Base-by-base conservation (phyloP, 495 filamentous ascomycete genomes). In the Talaromyces wortmannii region DNA sequence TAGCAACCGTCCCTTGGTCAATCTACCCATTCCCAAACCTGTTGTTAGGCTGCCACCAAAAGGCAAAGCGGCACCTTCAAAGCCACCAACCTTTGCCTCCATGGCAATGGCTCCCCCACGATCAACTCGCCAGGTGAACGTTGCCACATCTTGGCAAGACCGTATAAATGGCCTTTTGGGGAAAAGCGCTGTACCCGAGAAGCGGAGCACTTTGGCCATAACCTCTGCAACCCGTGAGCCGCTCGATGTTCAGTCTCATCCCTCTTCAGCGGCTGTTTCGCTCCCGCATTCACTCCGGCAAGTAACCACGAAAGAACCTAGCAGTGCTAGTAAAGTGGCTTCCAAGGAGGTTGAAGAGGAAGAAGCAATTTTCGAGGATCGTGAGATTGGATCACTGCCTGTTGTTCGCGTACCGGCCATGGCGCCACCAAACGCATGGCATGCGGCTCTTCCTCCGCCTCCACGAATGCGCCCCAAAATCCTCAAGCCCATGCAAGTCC, bases 351-450 rank as follows among this genome's bases (percentile, higher is more conserved):
- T 87, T 60, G 85, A 84, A 31, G 88, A 90, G 67, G 85, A 83
- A 13, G 89, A 92, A 58, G 87, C 86, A 55, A 87, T 90, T 59
- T 90, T 92, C 53, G 89, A 90, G 56, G 87, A 92, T 63, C 87
- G 87, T 56, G 89, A 91, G 66, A 87, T 86, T 65, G 89, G 87
- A 5, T 91, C 87, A 44, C 67, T 88, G 17, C 88, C 88, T 10
- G 77, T 81, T 33, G 81, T 92, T 13, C 81, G 78, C 48, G 74
- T 91, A 4, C 87, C 89, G 11, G 73, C 71, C 18, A 76, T 75
- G 55, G 78, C 82, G 29, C 83, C 86, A 7, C 74, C 80, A 23
- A 64, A 66, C 36, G 76, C 74, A 31, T 81, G 78, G 78, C 61
- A 63, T 42, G 63, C 60, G 72, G 82, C 81, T 29, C 69, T 57